phyloP scores from a whole-genome alignment of 129 eudicot genomes.

The Escallonia rubra region DNA sequence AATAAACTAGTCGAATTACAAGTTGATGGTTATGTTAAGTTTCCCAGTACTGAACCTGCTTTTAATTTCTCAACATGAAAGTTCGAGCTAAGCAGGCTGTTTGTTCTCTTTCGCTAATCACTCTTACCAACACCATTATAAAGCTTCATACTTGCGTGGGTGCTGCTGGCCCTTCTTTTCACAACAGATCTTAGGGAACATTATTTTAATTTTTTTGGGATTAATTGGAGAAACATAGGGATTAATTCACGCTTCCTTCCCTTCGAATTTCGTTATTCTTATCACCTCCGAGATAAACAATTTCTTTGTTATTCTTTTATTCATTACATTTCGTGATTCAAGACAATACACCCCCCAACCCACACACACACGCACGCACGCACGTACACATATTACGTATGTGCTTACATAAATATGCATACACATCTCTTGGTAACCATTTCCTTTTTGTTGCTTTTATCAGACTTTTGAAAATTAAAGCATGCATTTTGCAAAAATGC shows the following conservation, averaged over 20 bases:
- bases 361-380: no score
- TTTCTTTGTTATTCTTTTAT: neutral
- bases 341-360: no score
- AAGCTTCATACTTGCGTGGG: slow-evolving; percentile 27
- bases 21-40: neutral
- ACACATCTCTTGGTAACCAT: no score
- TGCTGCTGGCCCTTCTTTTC: slow-evolving; percentile 66
- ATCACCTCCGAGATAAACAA: neutral
- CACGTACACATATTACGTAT: no score
- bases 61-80: slow-evolving; percentile 35
- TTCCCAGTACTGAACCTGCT: slow-evolving; percentile 4
- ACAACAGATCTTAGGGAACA: slow-evolving; percentile 35
- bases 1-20: slow-evolving; percentile 24
- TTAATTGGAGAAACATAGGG: slow-evolving; percentile 43
- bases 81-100: slow-evolving; percentile 46
- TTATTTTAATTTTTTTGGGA: slow-evolving; percentile 19
- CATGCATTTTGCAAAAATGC: no score
- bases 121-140: slow-evolving; percentile 45
- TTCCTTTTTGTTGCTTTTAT: no score
- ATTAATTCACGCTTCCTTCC: slow-evolving; percentile 23
- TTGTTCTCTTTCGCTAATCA: slow-evolving; percentile 17
- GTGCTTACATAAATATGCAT: no score
- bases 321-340: neutral
- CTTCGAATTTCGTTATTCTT: slow-evolving; percentile 15
- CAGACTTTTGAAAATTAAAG: no score